phyloP scores from a whole-genome alignment of 768 basidiomycete species.

The Boletus huronensis region DNA sequence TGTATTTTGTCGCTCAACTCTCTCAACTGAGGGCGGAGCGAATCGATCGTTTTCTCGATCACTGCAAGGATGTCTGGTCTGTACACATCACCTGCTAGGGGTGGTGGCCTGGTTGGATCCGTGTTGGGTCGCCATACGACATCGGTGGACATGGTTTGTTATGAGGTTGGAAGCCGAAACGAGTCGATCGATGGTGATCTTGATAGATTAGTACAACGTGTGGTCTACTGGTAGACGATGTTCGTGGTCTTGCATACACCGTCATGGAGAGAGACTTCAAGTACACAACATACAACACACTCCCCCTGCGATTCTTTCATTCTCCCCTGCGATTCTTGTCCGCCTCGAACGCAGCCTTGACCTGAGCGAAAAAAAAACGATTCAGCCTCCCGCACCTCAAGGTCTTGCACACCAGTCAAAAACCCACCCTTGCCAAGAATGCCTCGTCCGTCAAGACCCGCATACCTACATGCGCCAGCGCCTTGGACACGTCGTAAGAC shows the following conservation, averaged over 20 bases:
- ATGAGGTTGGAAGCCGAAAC: not conserved
- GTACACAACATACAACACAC: too few species aligned
- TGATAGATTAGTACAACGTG: too few species aligned
- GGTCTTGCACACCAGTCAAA: not conserved
- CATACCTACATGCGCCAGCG: slow-evolving; percentile 64
- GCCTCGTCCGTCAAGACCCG: slow-evolving; percentile 61
- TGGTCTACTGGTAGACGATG: too few species aligned
- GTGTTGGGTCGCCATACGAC: slow-evolving; percentile 42
- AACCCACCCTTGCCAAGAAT: slow-evolving; percentile 54
- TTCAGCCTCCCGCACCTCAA: not conserved
- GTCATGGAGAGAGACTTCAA: too few species aligned
- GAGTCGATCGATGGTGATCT: not conserved
- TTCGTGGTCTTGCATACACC: too few species aligned
- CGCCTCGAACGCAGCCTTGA: slow-evolving; percentile 45
- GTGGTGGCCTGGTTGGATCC: slow-evolving; percentile 21
- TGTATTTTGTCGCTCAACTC: slow-evolving; percentile 72
- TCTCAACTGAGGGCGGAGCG: slow-evolving; percentile 53
- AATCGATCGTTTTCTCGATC: slow-evolving; percentile 54
- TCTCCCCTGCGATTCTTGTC: slow-evolving; percentile 27
- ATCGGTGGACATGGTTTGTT: slow-evolving; percentile 15
- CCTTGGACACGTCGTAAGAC: slow-evolving; percentile 63
- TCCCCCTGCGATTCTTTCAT: not conserved
- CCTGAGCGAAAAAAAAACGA: slow-evolving; percentile 31
- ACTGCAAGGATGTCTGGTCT: slow-evolving; percentile 57
- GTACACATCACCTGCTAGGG: slow-evolving; percentile 37